Evolutionary conservation across 1,284 basidiomycete species (phyloP), one percentile per base, ranked within the genome.

Genomic region (Phellinidium pouzarii): DNA sequence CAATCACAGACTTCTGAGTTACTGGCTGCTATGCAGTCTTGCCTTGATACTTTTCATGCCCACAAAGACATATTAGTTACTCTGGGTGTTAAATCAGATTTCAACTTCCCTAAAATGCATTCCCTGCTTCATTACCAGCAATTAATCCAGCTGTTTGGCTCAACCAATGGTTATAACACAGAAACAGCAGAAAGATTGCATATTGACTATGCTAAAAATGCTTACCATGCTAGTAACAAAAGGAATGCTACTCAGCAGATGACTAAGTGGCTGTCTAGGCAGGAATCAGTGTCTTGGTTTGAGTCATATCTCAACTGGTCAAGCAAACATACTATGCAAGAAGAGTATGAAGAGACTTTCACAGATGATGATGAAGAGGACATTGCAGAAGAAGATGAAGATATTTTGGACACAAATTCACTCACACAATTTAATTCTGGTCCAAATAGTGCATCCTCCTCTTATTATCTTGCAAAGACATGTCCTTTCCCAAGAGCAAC

Each of bases 121-220:
- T 34, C 31, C 31, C 14, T 34, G 31, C 9, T 8, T 11, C 31
- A 34, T 34, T 34, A 34, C 31, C 9, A 11, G 3, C 14, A 8
- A 8, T 11, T 34, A 14, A 34, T 34, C 9, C 9, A 34, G 31
- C 9, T 3, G 11, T 34, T 34, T 8, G 31, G 31, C 3, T 11
- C 31, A 11, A 14, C 31, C 14, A 14, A 34, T 7, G 14, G 31
- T 14, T 59, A 55, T 20, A 63, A 63, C 53, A 71, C 64, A 0
- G 61, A 68, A 52, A 57, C 55, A 17, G 59, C 64, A 12, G 66
- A 69, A 48, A 63, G 58, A 0, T 60, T 69, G 4, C 63, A 65
- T 42, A 68, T 68, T 34, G 62, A 67, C 61, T 56, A 66, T 44
- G 62, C 64, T 8, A 71, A 71, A 51, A 55, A 66, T 19, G 66